These are phyloP conservation scores for Sporisorium graminicola DNA, from an alignment of 1,284 basidiomycete species.

Conservation along the genomic window DNA sequence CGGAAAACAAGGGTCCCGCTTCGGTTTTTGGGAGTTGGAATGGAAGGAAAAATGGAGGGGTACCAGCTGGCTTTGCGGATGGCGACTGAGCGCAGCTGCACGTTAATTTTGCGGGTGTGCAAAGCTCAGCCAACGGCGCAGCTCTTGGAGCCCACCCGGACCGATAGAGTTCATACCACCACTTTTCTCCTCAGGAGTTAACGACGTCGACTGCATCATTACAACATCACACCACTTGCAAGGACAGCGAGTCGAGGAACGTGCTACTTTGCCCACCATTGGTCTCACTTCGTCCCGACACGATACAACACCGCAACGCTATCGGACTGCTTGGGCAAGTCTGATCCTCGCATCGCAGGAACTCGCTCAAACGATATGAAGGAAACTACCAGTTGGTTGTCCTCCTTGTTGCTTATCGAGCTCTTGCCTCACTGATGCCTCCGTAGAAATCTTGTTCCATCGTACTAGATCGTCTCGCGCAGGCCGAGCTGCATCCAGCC, in stretches of 20 bases:
- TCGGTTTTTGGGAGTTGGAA: neutral
- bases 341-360: neutral
- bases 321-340: neutral
- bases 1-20: slow-evolving; percentile 21
- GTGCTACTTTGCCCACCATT: neutral
- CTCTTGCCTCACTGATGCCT: slow-evolving; percentile 20
- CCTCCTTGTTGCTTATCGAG: neutral
- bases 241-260: neutral
- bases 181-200: neutral
- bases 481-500: neutral
- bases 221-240: neutral
- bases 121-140: neutral
- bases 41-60: neutral
- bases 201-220: neutral
- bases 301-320: slow-evolving; percentile 4
- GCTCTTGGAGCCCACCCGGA: neutral
- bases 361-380: slow-evolving; percentile 22
- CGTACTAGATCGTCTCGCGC: neutral
- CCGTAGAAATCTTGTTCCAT: neutral
- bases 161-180: neutral
- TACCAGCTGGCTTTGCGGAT: slow-evolving; percentile 1
- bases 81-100: slow-evolving; percentile 1
- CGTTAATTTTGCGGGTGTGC: neutral
- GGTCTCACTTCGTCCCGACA: neutral
- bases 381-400: neutral